Base-by-base conservation (phyloP, 306 rosid species). In the Cucumis cinereus region DNA sequence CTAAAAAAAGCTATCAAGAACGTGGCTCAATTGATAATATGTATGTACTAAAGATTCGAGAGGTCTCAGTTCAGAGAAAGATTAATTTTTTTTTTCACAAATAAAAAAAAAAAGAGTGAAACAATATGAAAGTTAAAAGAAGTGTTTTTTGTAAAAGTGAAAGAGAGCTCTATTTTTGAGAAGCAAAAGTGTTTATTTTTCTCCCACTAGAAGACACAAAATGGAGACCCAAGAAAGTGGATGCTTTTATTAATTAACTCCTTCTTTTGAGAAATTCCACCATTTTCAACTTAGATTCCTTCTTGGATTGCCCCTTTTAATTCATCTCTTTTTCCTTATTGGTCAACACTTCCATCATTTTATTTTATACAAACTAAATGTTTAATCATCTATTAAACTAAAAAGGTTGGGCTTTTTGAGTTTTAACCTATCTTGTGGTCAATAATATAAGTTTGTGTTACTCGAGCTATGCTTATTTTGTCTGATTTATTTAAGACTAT, bases 191-290 rank as follows among this genome's bases (percentile, higher is more conserved):
- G 1, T 8, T 41, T 41, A 6, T 6, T 41, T 41, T 10, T 2
- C 0, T 0, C 3, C 10, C 38, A 68, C 20, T 45, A 69, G 0
- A 45, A 47, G 24, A 24, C 75, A 69, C 55, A 23, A 70, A 70
- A 3, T n/a, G 26, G 56, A 45, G 74, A 69, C 74, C 55, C 74
- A 43, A 43, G 38, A 69, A 10, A 69, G 38, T 69, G 74, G 56
- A 69, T 69, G 74, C 55, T 69, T 69, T 30, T 30, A 30, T 30
- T n/a, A n/a, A n/a, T 69, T 45, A 43, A 41, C 74, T 69, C 74
- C 57, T 69, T 69, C 35, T 30, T 69, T 45, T 45, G 56, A 69
- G 56, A 69, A 69, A 66, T 28, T 66, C 52, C 74, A 69, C 22
- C 74, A 23, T 67, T 36, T 28, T 63, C 45, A 17, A 8, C 70